Conservation (phyloP, 495 filamentous ascomycete species). For the Usnea hakonensis region DNA sequence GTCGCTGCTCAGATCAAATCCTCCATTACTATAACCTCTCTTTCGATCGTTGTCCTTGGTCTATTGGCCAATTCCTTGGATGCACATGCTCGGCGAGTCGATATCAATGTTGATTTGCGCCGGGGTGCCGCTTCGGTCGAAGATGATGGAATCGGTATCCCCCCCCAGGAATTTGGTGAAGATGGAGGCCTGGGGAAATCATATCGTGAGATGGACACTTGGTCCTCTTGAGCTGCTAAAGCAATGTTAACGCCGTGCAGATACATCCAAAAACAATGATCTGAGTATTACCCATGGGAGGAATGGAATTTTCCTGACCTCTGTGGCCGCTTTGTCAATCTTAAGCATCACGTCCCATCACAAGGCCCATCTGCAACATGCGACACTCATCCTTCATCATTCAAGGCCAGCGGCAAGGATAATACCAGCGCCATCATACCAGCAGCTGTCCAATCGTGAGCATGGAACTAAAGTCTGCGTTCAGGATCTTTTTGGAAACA, state of each 20-base stretch:
- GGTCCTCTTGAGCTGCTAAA: constrained; percentile 1
- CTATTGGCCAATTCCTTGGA: constrained; percentile 85
- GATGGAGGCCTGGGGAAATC: constrained; percentile 65
- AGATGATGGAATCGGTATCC: constrained; percentile 80
- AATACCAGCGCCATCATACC: constrained; percentile 53
- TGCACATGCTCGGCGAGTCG: constrained; percentile 62
- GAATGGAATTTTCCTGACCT: constrained; percentile 69
- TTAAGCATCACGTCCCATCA: constrained; percentile 75
- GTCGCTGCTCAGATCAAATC: constrained; percentile 84
- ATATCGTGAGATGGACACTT: constrained; percentile 49
- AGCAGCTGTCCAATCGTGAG: constrained; percentile 45
- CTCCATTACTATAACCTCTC: constrained; percentile 64
- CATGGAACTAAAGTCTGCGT: constrained; percentile 78
- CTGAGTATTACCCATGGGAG: constrained; percentile 51
- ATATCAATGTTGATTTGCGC: constrained; percentile 63
- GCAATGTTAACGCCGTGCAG: constrained; percentile 32
- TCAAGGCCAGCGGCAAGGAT: constrained; percentile 61
- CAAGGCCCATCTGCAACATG: constrained; percentile 51
- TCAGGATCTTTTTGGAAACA: constrained; percentile 84
- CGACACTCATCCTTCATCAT: constrained; percentile 64
- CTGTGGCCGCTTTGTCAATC: constrained; percentile 67
- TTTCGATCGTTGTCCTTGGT: constrained; percentile 65
- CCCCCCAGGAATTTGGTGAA: constrained; percentile 59
- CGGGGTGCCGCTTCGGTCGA: constrained; percentile 78
- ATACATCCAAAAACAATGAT: constrained; percentile 66